Evolutionary conservation across 495 filamentous ascomycete genomes (phyloP).

Genomic region (Neurospora sp.): DNA sequence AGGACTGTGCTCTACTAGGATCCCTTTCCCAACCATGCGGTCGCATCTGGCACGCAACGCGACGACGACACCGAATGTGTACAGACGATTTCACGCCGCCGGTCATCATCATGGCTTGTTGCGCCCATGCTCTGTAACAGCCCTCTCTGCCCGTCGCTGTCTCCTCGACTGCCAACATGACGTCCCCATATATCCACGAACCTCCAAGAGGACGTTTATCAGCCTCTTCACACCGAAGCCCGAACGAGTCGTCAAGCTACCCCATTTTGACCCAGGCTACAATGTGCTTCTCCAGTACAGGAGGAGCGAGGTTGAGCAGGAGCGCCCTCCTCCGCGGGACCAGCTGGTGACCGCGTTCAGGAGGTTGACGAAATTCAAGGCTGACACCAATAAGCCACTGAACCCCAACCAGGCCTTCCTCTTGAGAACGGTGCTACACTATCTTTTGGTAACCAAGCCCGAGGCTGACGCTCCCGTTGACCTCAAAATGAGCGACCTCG

Average conservation of each 20-base stretch:
- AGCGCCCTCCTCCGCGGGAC: constrained; percentile 46
- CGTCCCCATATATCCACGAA: constrained; percentile 11
- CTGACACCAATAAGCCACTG: constrained; percentile 35
- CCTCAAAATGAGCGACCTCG: constrained; percentile 42
- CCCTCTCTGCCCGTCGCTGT: constrained; percentile 5
- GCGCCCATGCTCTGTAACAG: constrained; percentile 19
- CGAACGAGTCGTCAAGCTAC: constrained; percentile 38
- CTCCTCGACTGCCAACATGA: constrained; percentile 9
- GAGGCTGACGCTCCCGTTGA: constrained; percentile 24
- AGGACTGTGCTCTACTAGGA: constrained; percentile 13
- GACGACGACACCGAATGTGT: constrained; percentile 35
- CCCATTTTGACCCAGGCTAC: constrained; percentile 52
- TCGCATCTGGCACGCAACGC: constrained; percentile 61
- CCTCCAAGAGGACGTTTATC: constrained; percentile 43
- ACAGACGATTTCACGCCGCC: constrained; percentile 58
- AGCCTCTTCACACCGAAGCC: constrained; percentile 45
- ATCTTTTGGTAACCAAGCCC: constrained; percentile 40
- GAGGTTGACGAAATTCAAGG: constrained; percentile 51
- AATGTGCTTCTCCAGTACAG: constrained; percentile 43
- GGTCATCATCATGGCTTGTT: constrained; percentile 35
- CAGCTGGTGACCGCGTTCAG: constrained; percentile 55
- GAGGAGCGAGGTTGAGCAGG: constrained; percentile 31
- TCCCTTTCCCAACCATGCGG: constrained; percentile 50
- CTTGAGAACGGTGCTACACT: constrained; percentile 44
- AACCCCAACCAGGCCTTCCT: constrained; percentile 57